Evolutionary conservation across 1,284 basidiomycete species (phyloP), one percentile per base, ranked within the genome.

Genomic region (Boletus semigastroideus): DNA sequence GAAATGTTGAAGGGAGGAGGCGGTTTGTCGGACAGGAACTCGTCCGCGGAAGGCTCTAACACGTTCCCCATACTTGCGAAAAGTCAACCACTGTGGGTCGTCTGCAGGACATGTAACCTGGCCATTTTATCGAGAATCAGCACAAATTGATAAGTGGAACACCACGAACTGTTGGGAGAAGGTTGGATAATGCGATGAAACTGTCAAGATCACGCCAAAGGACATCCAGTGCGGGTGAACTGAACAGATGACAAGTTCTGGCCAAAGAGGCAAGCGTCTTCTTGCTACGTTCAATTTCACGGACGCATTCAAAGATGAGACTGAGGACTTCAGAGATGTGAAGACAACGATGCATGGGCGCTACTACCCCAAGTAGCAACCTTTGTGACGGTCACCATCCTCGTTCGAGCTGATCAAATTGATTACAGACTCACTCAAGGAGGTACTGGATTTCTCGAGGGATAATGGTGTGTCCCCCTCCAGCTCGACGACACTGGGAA

Each of bases 281-380:
- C 46, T 31, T 52, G 36, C 7, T 16, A 14, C 28, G 30, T 30
- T 14, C 10, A 14, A 7, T 25, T 25, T 25, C 25, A 25, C 5
- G 25, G 25, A 48, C 16, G 36, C 28, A 56, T 13, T 52, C 25
- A 45, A 63, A 48, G 42, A 61, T 48, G 45, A 50, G 34, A 20
- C 1, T 5, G 27, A 60, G 40, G 3, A 60, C 22, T 30, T 60
- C 61, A 20, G 45, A 44, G 41, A 60, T 48, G 30, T 14, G 38
- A 11, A 60, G 37, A 44, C 56, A 63, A 27, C 17, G 42, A 30
- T 59, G 56, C 56, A 64, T 60, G 25, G n/a, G n/a, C n/a, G n/a
- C n/a, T n/a, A n/a, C n/a, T n/a, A n/a, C n/a, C n/a, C n/a, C n/a
- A n/a, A n/a, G n/a, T n/a, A n/a, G n/a, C n/a, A n/a, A n/a, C n/a